Conservation (phyloP, 306 rosid genomes). For the Pachyrhizus erosus region DNA sequence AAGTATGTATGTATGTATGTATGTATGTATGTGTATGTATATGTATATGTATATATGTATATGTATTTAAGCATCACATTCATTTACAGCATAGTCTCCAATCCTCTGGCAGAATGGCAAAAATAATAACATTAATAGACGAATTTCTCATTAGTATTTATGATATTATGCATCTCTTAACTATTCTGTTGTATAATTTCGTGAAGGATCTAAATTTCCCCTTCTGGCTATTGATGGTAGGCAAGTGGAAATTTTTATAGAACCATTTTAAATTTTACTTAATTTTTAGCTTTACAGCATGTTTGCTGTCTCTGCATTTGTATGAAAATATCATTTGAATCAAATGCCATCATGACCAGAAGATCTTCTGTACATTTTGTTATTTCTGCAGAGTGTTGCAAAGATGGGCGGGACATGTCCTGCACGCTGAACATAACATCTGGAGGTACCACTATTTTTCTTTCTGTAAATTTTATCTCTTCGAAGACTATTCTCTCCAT, state of each 20-base stretch:
- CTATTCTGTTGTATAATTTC: slow-evolving; percentile 24
- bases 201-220: background rate
- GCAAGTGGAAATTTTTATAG: background rate
- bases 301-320: slow-evolving; percentile 19
- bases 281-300: slow-evolving; percentile 8
- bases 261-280: slow-evolving; percentile 7
- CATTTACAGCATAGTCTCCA: slow-evolving; percentile 18
- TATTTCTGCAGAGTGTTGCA: slow-evolving; percentile 79
- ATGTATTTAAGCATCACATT: background rate
- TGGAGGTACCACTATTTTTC: slow-evolving; percentile 77
- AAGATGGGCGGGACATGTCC: slow-evolving; percentile 90
- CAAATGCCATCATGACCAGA: slow-evolving; percentile 31
- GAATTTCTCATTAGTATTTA: background rate
- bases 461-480: slow-evolving; percentile 7
- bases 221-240: background rate
- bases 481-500: slow-evolving; percentile 25
- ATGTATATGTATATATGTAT: background rate
- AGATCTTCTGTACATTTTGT: slow-evolving; percentile 39
- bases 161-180: slow-evolving; percentile 8
- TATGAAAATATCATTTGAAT: slow-evolving; percentile 35
- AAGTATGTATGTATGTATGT: too few species aligned
- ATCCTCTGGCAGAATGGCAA: slow-evolving; percentile 25
- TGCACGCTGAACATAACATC: slow-evolving; percentile 77
- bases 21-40: background rate
- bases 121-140: background rate